Conservation (phyloP, 2,329 filamentous ascomycete genomes). For the Aspergillus oerlinghausenensis region DNA sequence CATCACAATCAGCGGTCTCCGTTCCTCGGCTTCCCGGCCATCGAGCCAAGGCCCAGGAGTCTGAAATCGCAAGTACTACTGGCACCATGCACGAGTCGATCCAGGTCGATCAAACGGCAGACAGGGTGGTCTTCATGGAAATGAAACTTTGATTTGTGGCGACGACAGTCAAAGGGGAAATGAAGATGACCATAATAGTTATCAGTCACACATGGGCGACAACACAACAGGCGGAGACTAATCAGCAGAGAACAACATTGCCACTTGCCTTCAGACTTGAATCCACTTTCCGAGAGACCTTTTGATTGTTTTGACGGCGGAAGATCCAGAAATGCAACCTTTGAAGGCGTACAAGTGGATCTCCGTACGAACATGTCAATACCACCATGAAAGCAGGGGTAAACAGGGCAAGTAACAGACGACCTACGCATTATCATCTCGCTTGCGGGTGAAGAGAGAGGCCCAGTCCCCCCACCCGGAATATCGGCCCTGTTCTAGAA, state of each 20-base stretch:
- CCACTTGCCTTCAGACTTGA: not conserved
- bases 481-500: not conserved
- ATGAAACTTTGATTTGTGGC: not conserved
- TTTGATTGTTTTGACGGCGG: not conserved
- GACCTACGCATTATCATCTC: not conserved
- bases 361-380: not conserved
- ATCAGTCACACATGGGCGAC: too few species aligned
- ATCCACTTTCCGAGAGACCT: not conserved
- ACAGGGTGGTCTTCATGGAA: not conserved
- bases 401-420: not conserved
- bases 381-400: not conserved
- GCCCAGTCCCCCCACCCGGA: not conserved
- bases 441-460: not conserved
- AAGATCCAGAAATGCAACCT: not conserved
- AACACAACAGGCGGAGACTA: not conserved
- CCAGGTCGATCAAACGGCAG: not conserved
- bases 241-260: not conserved
- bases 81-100: not conserved
- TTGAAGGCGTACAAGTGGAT: not conserved
- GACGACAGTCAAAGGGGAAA: not conserved
- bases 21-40: constrained; percentile 3
- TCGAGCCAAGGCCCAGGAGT: not conserved
- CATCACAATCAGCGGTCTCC: constrained; percentile 5
- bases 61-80: not conserved
- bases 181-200: not conserved